Evolutionary conservation across 164 flowering plant genomes (phyloP).

Genomic region (Macadamia integrifolia): DNA sequence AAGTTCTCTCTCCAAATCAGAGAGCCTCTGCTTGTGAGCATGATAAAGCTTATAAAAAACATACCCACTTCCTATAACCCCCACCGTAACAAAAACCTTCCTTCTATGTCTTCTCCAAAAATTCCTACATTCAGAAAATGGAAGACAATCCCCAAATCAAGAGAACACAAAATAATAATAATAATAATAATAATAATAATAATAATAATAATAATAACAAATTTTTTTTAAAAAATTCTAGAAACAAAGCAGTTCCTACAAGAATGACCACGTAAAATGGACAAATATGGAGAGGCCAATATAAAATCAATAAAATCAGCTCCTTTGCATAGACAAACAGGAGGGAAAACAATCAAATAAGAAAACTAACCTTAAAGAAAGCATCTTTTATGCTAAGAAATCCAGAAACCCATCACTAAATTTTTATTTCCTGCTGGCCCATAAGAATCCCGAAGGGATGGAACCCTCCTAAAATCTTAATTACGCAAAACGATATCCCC

Average conservation of each 20-base stretch:
- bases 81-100: constrained; percentile 54
- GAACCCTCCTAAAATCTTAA: not conserved
- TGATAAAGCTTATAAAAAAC: constrained; percentile 62
- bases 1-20: constrained; percentile 49
- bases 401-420: constrained; percentile 24
- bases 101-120: constrained; percentile 88
- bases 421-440: constrained; percentile 4
- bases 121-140: constrained; percentile 35
- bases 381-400: constrained; percentile 26
- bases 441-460: constrained; percentile 5
- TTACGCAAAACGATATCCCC: constrained; percentile 1
- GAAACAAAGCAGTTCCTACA: not conserved
- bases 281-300: not conserved
- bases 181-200: too few species aligned
- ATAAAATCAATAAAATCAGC: not conserved
- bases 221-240: too few species aligned
- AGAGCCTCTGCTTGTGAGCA: constrained; percentile 41
- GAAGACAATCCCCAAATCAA: not conserved
- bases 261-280: not conserved
- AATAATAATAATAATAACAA: too few species aligned
- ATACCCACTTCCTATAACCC: constrained; percentile 77
- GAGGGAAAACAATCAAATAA: not conserved
- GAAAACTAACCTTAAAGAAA: constrained; percentile 33
- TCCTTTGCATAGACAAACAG: not conserved
- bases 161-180: too few species aligned